Conservation (phyloP, 2,329 filamentous ascomycete species). For the Plectosphaerella plurivora region DNA sequence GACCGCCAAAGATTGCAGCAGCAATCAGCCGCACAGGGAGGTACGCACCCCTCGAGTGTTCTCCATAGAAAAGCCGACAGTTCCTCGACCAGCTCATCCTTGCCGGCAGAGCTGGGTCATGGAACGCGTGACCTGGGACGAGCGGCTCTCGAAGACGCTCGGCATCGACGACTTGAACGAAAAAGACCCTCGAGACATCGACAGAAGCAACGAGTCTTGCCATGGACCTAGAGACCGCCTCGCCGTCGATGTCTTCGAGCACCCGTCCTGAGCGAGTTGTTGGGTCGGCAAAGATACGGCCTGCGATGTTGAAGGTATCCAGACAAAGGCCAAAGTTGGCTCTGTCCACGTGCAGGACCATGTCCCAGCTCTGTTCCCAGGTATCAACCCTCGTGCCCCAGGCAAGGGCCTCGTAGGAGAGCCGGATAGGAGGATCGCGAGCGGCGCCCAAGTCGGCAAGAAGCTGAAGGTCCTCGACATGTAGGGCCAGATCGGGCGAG, state of each 20-base stretch:
- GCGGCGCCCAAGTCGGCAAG: constrained; percentile 61
- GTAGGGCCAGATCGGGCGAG: constrained; percentile 40
- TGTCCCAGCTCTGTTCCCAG: constrained; percentile 67
- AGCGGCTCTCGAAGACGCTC: constrained; percentile 53
- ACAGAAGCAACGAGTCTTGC: constrained; percentile 46
- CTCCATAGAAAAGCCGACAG: constrained; percentile 55
- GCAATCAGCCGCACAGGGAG: constrained; percentile 51
- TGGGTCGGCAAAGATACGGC: constrained; percentile 70
- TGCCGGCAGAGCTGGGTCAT: constrained; percentile 46
- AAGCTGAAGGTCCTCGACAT: constrained; percentile 31
- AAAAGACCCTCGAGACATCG: constrained; percentile 64
- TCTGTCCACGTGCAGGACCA: constrained; percentile 58
- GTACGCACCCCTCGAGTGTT: constrained; percentile 50
- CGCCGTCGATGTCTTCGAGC: constrained; percentile 40
- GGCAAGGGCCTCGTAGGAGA: constrained; percentile 81
- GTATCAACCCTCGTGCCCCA: constrained; percentile 67
- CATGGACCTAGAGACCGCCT: constrained; percentile 48
- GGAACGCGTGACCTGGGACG: constrained; percentile 44
- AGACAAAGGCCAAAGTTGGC: constrained; percentile 70
- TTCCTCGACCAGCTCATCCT: constrained; percentile 63
- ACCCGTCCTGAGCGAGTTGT: constrained; percentile 53
- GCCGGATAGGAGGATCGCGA: constrained; percentile 49
- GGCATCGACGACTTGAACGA: constrained; percentile 72
- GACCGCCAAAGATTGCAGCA: constrained; percentile 44
- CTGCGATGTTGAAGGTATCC: constrained; percentile 73